Evolutionary conservation across 2,329 filamentous ascomycete genomes (phyloP).

Genomic region (Phaeosphaeria sp.): DNA sequence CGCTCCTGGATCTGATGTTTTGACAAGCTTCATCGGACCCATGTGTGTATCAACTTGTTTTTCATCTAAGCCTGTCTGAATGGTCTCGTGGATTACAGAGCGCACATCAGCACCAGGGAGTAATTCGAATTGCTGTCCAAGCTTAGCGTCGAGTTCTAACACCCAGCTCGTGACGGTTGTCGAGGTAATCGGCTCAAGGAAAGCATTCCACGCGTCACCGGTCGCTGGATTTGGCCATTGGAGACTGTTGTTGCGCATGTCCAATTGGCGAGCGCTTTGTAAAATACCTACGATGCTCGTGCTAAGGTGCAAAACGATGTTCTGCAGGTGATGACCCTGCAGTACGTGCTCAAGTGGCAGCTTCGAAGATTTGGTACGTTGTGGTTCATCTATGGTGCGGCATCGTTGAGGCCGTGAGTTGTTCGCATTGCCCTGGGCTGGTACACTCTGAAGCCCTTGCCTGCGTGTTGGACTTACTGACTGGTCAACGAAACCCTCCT

Average conservation of each 20-base stretch:
- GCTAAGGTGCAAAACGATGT: slow-evolving; percentile 13
- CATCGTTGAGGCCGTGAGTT: slow-evolving; percentile 5
- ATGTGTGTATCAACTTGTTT: neutral
- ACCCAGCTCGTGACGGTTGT: slow-evolving; percentile 22
- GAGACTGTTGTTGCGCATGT: slow-evolving; percentile 25
- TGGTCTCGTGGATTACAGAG: slow-evolving; percentile 17
- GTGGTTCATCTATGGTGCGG: slow-evolving; percentile 11
- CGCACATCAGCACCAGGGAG: slow-evolving; percentile 12
- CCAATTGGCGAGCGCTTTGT: slow-evolving; percentile 19
- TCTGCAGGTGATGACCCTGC: slow-evolving; percentile 30
- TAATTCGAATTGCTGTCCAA: slow-evolving; percentile 14
- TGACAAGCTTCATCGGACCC: neutral
- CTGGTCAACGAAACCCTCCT: neutral
- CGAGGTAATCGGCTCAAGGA: slow-evolving; percentile 7
- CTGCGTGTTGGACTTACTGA: neutral
- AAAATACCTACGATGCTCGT: slow-evolving; percentile 9
- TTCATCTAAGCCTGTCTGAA: slow-evolving; percentile 13
- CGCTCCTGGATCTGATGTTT: neutral
- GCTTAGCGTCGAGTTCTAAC: slow-evolving; percentile 14
- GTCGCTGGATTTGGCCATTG: slow-evolving; percentile 23
- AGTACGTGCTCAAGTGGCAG: slow-evolving; percentile 50
- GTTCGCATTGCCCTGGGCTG: neutral
- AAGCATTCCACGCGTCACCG: slow-evolving; percentile 13
- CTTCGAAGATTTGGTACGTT: slow-evolving; percentile 44
- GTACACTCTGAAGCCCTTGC: neutral